These are phyloP conservation scores for Lepidium didymum DNA, from an alignment of 345 rosid genomes.

Conservation along the genomic window DNA sequence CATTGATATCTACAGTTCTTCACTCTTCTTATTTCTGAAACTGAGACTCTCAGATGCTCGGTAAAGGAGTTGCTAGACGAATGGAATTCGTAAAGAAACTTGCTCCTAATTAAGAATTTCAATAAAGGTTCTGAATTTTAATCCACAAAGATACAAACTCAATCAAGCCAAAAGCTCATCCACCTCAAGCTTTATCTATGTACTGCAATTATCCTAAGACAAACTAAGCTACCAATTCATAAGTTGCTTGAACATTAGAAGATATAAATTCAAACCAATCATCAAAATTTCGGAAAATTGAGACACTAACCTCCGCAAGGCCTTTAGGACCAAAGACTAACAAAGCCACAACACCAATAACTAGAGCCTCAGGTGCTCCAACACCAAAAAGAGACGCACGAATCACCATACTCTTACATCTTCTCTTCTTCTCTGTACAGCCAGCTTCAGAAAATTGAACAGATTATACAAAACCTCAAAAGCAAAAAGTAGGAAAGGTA, in stretches of 20 bases:
- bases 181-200: not conserved
- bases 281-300: not conserved
- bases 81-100: not conserved
- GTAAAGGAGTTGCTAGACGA: not conserved
- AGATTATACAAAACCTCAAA: not conserved
- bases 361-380: conserved; percentile 98
- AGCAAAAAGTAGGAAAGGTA: not conserved
- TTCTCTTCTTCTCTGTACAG: conserved; percentile 48
- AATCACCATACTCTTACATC: conserved; percentile 37
- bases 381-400: conserved; percentile 89
- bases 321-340: conserved; percentile 99
- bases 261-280: not conserved
- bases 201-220: not conserved
- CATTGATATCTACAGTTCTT: not conserved
- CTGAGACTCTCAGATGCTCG: not conserved
- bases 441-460: not conserved
- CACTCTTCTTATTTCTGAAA: not conserved
- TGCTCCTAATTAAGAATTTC: not conserved
- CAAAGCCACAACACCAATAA: conserved; percentile 96
- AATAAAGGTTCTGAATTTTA: not conserved
- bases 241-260: not conserved
- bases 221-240: not conserved
- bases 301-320: conserved; percentile 77
- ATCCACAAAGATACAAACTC: not conserved
- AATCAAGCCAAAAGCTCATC: not conserved